A percentile compares a stretch with the other conserved stretches of the same genome.
These are phyloP conservation scores for Ophiosphaerella narmari DNA, from an alignment of 2,329 filamentous ascomycete genomes.

Conservation along the genomic window DNA sequence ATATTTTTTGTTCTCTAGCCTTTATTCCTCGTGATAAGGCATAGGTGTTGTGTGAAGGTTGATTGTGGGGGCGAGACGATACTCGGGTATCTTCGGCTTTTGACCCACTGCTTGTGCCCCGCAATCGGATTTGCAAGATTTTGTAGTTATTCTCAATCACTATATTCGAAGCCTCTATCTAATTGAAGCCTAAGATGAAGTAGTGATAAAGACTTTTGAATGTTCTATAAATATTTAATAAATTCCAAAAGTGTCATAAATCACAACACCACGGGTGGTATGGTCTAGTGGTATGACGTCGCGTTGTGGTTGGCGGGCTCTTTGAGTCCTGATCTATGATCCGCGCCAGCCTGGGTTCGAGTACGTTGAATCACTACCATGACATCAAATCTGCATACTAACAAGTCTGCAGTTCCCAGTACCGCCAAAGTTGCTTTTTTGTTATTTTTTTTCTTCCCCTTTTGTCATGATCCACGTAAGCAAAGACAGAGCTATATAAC, in stretches of 20 bases:
- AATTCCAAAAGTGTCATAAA: conserved; percentile 10
- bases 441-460: conserved; percentile 17
- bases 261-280: conserved; percentile 19
- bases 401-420: conserved; percentile 32
- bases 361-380: conserved; percentile 13
- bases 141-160: no score
- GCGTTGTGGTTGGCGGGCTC: conserved; percentile 36
- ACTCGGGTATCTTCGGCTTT: no score
- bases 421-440: conserved; percentile 27
- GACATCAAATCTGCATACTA: conserved; percentile 19
- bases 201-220: no score
- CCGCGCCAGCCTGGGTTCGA: conserved; percentile 39
- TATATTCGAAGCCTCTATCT: no score
- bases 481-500: background rate
- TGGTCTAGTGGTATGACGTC: conserved; percentile 40
- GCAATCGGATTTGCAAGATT: no score
- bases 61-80: no score
- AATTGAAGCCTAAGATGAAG: no score
- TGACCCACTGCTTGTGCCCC: no score
- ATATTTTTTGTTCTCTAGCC: no score
- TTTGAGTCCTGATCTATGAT: conserved; percentile 23
- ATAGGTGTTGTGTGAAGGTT: no score
- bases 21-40: no score
- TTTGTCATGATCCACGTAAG: background rate
- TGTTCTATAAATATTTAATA: background rate